Conservation (phyloP, 192 early-diverging fungal species). For the Umbelopsis isabellina region DNA sequence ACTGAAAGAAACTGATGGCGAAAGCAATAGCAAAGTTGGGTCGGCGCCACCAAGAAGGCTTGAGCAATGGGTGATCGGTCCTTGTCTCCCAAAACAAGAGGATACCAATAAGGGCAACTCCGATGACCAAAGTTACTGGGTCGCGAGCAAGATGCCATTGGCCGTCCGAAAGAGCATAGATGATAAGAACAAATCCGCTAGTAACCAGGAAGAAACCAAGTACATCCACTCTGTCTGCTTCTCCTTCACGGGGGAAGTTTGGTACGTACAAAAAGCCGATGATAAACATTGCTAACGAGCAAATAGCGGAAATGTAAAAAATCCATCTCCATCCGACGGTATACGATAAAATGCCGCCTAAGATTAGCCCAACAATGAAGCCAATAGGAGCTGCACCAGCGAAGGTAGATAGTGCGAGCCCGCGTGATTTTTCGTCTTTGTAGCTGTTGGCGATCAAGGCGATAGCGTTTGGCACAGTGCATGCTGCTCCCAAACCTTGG, state of each 20-base stretch:
- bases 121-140: constrained; percentile 37
- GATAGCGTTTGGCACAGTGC: constrained; percentile 44
- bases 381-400: constrained; percentile 10
- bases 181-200: constrained; percentile 35
- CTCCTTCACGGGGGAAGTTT: constrained; percentile 27
- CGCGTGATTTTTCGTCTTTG: neutral
- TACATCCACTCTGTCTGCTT: constrained; percentile 39
- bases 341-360: constrained; percentile 42
- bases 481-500: constrained; percentile 43
- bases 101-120: constrained; percentile 38
- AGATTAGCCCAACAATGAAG: constrained; percentile 37
- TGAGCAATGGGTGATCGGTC: constrained; percentile 44
- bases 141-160: constrained; percentile 41
- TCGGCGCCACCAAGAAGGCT: constrained; percentile 44
- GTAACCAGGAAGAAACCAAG: constrained; percentile 39
- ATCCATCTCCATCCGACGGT: constrained; percentile 49
- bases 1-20: constrained; percentile 45
- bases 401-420: neutral
- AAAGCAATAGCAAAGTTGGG: constrained; percentile 55
- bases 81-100: constrained; percentile 48
- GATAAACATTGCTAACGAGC: constrained; percentile 36
- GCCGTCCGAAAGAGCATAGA: constrained; percentile 44
- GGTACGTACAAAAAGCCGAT: constrained; percentile 43
- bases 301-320: constrained; percentile 47
- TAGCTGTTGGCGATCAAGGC: constrained; percentile 44